Evolutionary conservation across 352 stramenopile species (phyloP).

Genomic region (Globisporangium heterothallicum): DNA sequence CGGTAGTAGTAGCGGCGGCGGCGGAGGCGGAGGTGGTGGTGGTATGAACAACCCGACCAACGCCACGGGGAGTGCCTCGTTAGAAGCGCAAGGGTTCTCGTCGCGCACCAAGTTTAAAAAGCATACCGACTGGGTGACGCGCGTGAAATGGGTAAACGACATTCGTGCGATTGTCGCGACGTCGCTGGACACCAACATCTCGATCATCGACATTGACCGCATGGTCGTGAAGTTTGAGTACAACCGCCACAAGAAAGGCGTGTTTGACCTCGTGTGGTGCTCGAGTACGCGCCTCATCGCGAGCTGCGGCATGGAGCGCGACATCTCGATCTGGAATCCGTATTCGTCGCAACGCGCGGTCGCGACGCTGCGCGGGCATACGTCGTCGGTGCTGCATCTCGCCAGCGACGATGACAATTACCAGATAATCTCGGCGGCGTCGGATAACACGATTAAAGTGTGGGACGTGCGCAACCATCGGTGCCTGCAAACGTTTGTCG

Average conservation of each 20-base stretch:
- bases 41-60: conserved; percentile 26
- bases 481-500: conserved; percentile 75
- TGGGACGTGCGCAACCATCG: conserved; percentile 81
- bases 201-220: conserved; percentile 76
- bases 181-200: conserved; percentile 74
- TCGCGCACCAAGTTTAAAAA: conserved; percentile 75
- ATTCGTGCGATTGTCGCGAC: conserved; percentile 77
- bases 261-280: conserved; percentile 83
- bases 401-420: conserved; percentile 81
- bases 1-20: neutral
- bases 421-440: conserved; percentile 75
- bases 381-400: conserved; percentile 68
- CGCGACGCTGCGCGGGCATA: conserved; percentile 65
- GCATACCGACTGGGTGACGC: conserved; percentile 80
- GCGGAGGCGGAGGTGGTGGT: too few relatives aligned
- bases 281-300: conserved; percentile 67
- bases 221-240: conserved; percentile 82
- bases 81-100: conserved; percentile 61
- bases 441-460: conserved; percentile 81
- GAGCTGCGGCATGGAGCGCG: conserved; percentile 79
- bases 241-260: conserved; percentile 72
- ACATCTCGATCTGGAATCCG: conserved; percentile 88
- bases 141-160: conserved; percentile 80
- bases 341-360: conserved; percentile 82
- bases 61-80: conserved; percentile 32